Base-by-base conservation (phyloP, 2,329 filamentous ascomycete genomes). In the Hypoxylon sp. region DNA sequence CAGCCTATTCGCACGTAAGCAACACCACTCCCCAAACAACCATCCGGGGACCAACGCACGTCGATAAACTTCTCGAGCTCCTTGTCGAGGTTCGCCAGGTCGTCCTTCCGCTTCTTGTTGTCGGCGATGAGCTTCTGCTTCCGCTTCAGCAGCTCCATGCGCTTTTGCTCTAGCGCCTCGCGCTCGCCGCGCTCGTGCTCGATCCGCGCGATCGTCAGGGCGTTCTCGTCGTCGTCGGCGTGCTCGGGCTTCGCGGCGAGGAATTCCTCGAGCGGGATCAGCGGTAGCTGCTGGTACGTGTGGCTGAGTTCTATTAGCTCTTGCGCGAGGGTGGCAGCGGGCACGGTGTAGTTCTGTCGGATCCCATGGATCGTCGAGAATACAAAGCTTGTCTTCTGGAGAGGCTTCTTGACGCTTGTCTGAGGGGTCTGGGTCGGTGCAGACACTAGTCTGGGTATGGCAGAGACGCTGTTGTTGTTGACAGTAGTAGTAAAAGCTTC, bases 21-120 rank as follows among this genome's bases (percentile, higher is more conserved):
- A 8, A 47, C 20, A 55, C 69, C 70, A 76, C 70, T 46, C 67
- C 55, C 32, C 20, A 5, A 22, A 7, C n/a, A 39, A 13, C 5
- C 4, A 10, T 24, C n/a, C 55, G 60, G 37, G n/a, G 34, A n/a
- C 28, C 28, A 20, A 80, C 90, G 74, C 74, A 92, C 91, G 78
- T 96, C 93, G 72, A 97, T 94, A 74, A 97, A 97, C 73, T 92
- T 94, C 79, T 98, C 95, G 59, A 98, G 81, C 77, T 97, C 93
- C 73, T 91, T 91, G 72, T 99, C 95, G 64, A 99, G 81, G 73
- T 91, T 97, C 19, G 91, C 93, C 50, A 99, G 81, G 73, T 98
- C 93, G 58, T 97, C 94, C 76, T 97, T 97, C 69, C 94, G 87
- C 79, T 93, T 93, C 80, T 96, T 97, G 76, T 97, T 97, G 75